Evolutionary conservation across 441 rosid species (phyloP).

Genomic region (Pelargonium citronellum): DNA sequence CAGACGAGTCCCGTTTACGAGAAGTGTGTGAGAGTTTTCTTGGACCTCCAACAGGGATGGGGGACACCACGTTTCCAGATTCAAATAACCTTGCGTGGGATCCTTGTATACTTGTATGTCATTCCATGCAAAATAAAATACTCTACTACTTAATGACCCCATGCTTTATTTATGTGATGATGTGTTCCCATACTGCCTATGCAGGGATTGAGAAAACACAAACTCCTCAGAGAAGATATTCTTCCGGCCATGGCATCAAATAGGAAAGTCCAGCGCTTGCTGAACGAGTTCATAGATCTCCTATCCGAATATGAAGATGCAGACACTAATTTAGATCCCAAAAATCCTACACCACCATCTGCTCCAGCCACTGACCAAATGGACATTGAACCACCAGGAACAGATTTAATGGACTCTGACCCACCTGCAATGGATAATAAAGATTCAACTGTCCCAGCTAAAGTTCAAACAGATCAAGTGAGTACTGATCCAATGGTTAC

Average conservation of each 20-base stretch:
- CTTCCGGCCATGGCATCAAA: constrained; percentile 96
- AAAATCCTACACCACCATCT: constrained; percentile 17
- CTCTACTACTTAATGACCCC: neutral
- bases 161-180: neutral
- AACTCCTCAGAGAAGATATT: constrained; percentile 72
- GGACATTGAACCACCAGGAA: constrained; percentile 25
- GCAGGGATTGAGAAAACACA: constrained; percentile 90
- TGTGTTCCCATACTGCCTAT: constrained; percentile 15
- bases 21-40: constrained; percentile 93
- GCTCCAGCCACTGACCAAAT: constrained; percentile 20
- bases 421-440: constrained; percentile 25
- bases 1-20: constrained; percentile 84
- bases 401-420: constrained; percentile 12
- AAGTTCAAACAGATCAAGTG: constrained; percentile 20
- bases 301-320: constrained; percentile 68
- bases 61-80: constrained; percentile 45
- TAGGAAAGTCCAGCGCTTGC: constrained; percentile 89
- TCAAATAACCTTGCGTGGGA: constrained; percentile 61
- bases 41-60: constrained; percentile 94
- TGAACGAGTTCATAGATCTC: constrained; percentile 86
- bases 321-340: constrained; percentile 30
- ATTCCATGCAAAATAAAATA: neutral
- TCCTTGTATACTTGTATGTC: constrained; percentile 71
- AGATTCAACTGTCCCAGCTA: constrained; percentile 22
- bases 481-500: neutral